phyloP scores from a whole-genome alignment of 2,329 filamentous ascomycete species.

The Monilinia laxa region DNA sequence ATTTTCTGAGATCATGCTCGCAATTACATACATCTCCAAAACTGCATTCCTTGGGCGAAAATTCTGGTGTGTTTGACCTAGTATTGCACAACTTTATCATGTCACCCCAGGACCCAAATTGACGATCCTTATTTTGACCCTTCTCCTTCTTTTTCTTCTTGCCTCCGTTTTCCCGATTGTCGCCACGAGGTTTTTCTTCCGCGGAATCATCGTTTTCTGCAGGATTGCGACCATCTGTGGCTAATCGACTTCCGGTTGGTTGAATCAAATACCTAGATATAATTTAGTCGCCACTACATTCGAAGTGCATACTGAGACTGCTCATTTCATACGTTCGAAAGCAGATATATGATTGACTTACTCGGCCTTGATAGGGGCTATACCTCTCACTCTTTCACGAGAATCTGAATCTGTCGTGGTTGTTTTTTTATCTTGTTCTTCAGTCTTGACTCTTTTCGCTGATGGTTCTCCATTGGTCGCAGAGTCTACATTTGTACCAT shows the following conservation, averaged over 20 bases:
- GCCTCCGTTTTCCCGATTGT: slow-evolving; percentile 42
- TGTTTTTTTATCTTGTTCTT: slow-evolving; percentile 40
- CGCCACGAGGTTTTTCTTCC: slow-evolving; percentile 48
- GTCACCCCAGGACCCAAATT: slow-evolving; percentile 79
- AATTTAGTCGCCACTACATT: slow-evolving; percentile 10
- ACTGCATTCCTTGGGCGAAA: slow-evolving; percentile 70
- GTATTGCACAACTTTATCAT: slow-evolving; percentile 75
- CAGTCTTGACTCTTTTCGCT: slow-evolving; percentile 34
- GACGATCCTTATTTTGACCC: slow-evolving; percentile 81
- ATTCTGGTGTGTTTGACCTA: slow-evolving; percentile 70
- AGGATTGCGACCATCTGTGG: slow-evolving; percentile 40
- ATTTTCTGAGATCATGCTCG: slow-evolving; percentile 81
- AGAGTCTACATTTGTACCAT: slow-evolving; percentile 28
- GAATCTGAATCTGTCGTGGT: slow-evolving; percentile 33
- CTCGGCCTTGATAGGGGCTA: slow-evolving; percentile 40
- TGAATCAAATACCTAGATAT: slow-evolving; percentile 38
- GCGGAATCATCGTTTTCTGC: slow-evolving; percentile 52
- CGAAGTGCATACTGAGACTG: background rate
- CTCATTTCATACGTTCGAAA: background rate
- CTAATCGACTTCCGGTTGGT: slow-evolving; percentile 30
- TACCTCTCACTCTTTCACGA: slow-evolving; percentile 37
- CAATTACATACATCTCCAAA: slow-evolving; percentile 80
- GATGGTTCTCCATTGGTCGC: slow-evolving; percentile 29
- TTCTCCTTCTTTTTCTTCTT: slow-evolving; percentile 59
- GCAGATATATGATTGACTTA: slow-evolving; percentile 27